Conservation (phyloP, 441 rosid species). For the Adansonia madagascariensis region DNA sequence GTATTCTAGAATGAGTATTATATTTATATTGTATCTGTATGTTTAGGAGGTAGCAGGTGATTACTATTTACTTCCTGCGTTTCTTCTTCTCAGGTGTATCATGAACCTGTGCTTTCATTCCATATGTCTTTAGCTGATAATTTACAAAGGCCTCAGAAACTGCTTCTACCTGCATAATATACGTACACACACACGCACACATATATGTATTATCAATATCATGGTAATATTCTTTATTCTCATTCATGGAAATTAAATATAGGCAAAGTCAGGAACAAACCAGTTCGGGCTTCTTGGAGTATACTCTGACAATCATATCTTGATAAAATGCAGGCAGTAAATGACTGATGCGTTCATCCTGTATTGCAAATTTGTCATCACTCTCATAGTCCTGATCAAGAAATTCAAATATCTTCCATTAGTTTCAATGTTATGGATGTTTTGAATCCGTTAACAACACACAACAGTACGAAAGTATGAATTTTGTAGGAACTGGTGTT, state of each 20-base stretch:
- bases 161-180: slow-evolving; percentile 46
- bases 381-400: slow-evolving; percentile 53
- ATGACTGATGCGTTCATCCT: slow-evolving; percentile 56
- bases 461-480: background rate
- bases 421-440: background rate
- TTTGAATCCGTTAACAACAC: background rate
- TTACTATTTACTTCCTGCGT: slow-evolving; percentile 19
- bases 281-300: slow-evolving; percentile 70
- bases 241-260: background rate
- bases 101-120: slow-evolving; percentile 56
- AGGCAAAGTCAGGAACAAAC: slow-evolving; percentile 33
- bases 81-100: slow-evolving; percentile 63
- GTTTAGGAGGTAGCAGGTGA: background rate
- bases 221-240: background rate
- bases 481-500: slow-evolving; percentile 23
- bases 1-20: background rate
- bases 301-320: slow-evolving; percentile 73
- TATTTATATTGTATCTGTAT: background rate
- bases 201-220: background rate
- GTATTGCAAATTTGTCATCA: slow-evolving; percentile 42
- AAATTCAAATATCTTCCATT: background rate
- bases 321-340: slow-evolving; percentile 60
- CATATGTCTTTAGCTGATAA: slow-evolving; percentile 54
- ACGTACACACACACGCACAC: background rate
- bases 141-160: slow-evolving; percentile 63